Conservation (phyloP, 2,329 filamentous ascomycete genomes). For the Trichoderma pleuroti region DNA sequence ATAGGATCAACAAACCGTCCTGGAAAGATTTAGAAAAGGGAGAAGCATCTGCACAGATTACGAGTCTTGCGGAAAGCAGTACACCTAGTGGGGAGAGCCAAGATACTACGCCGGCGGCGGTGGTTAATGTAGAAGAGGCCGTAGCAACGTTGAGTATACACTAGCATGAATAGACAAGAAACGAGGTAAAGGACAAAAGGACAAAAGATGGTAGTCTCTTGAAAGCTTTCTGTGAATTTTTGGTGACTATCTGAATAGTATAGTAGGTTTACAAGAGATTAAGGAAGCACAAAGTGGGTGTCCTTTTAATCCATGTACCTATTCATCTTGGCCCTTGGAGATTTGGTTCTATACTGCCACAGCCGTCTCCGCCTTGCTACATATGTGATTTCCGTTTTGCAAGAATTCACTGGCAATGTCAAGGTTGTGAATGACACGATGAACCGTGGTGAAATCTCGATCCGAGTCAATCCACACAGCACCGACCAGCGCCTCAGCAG, state of each 20-base stretch:
- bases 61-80: neutral
- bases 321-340: neutral
- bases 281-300: neutral
- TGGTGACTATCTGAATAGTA: neutral
- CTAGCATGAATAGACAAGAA: neutral
- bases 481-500: neutral
- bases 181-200: neutral
- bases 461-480: neutral
- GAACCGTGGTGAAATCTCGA: neutral
- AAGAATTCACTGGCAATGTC: neutral
- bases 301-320: neutral
- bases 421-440: neutral
- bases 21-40: constrained; percentile 54
- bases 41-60: neutral
- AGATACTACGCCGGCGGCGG: neutral
- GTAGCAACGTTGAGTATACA: neutral
- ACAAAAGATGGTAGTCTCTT: neutral
- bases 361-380: neutral
- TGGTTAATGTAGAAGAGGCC: neutral
- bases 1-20: constrained; percentile 64
- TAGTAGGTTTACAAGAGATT: neutral
- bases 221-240: neutral
- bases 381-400: neutral
- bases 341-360: neutral
- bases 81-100: neutral